phyloP scores from a whole-genome alignment of 2,329 filamentous ascomycete genomes.

The Pseudomassariella vexata region DNA sequence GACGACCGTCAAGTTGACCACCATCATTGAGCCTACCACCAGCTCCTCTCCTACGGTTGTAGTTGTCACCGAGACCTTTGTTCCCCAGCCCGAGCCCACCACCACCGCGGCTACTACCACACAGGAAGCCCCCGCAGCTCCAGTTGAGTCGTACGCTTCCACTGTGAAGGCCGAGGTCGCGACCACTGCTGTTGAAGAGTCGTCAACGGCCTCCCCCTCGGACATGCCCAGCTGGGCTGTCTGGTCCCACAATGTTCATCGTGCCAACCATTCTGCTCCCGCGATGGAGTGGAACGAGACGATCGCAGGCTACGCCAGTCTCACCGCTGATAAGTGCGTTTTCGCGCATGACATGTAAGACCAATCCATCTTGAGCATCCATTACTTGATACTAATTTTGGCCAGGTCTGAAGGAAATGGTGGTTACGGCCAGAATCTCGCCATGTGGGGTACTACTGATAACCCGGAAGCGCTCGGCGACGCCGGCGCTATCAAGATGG shows the following conservation, averaged over 20 bases:
- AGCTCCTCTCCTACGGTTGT: not conserved
- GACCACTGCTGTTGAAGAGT: not conserved
- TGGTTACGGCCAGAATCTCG: slow-evolving; percentile 89
- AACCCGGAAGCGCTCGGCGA: slow-evolving; percentile 39
- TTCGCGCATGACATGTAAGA: slow-evolving; percentile 74
- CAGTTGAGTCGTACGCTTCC: too few relatives aligned
- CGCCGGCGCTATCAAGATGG: slow-evolving; percentile 53
- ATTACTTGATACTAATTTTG: too few relatives aligned
- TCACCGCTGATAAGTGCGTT: slow-evolving; percentile 60
- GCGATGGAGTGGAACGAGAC: slow-evolving; percentile 60
- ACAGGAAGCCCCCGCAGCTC: too few relatives aligned
- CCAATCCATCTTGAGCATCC: too few relatives aligned
- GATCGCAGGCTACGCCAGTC: slow-evolving; percentile 58
- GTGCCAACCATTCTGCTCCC: slow-evolving; percentile 69
- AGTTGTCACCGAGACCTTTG: slow-evolving; percentile 3
- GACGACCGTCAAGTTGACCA: not conserved
- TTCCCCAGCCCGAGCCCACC: slow-evolving; percentile 5
- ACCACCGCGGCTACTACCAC: slow-evolving; percentile 5
- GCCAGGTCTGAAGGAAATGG: slow-evolving; percentile 49
- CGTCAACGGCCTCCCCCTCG: slow-evolving; percentile 16
- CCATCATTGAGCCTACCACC: not conserved
- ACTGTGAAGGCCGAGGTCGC: slow-evolving; percentile 5
- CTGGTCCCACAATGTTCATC: slow-evolving; percentile 80
- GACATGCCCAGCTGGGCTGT: slow-evolving; percentile 40
- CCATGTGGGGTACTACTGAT: slow-evolving; percentile 45